Conservation (phyloP, 2,329 filamentous ascomycete genomes). For the Sporothrix sp. region DNA sequence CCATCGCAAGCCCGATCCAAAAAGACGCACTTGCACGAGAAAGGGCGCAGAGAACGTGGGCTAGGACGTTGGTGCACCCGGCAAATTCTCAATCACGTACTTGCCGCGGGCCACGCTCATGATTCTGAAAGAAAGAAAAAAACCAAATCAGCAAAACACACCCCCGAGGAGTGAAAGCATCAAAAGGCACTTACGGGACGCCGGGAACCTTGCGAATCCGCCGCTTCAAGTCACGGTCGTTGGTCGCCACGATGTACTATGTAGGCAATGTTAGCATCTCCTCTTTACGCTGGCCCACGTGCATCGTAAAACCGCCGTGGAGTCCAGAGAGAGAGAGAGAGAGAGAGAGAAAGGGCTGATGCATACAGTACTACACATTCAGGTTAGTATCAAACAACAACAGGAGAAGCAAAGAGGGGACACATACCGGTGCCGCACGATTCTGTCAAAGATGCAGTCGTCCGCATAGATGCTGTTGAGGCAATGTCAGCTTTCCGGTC, state of each 20-base stretch:
- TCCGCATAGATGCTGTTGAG: slow-evolving; percentile 51
- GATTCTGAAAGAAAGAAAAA: slow-evolving; percentile 28
- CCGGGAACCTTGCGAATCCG: slow-evolving; percentile 67
- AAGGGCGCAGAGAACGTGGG: too few species aligned
- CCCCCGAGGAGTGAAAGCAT: not conserved
- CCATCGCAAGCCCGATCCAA: too few species aligned
- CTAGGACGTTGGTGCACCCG: slow-evolving; percentile 55
- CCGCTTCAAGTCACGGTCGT: slow-evolving; percentile 72
- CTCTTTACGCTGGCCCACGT: too few species aligned
- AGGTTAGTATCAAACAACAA: slow-evolving; percentile 24
- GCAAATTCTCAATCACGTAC: slow-evolving; percentile 87
- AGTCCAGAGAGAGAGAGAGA: not conserved
- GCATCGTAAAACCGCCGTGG: not conserved
- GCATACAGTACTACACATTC: slow-evolving; percentile 17
- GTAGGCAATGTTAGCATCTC: not conserved
- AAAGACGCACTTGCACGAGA: too few species aligned
- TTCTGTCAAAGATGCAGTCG: slow-evolving; percentile 71
- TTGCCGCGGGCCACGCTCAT: slow-evolving; percentile 81
- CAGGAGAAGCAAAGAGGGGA: slow-evolving; percentile 31
- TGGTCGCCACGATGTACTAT: slow-evolving; percentile 31
- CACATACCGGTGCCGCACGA: slow-evolving; percentile 49
- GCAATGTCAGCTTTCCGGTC: not conserved
- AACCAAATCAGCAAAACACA: too few species aligned
- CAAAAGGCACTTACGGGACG: slow-evolving; percentile 37
- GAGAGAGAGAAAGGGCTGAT: not conserved